phyloP scores from a whole-genome alignment of 805 yeast genomes.

The Ogataea ganodermae region DNA sequence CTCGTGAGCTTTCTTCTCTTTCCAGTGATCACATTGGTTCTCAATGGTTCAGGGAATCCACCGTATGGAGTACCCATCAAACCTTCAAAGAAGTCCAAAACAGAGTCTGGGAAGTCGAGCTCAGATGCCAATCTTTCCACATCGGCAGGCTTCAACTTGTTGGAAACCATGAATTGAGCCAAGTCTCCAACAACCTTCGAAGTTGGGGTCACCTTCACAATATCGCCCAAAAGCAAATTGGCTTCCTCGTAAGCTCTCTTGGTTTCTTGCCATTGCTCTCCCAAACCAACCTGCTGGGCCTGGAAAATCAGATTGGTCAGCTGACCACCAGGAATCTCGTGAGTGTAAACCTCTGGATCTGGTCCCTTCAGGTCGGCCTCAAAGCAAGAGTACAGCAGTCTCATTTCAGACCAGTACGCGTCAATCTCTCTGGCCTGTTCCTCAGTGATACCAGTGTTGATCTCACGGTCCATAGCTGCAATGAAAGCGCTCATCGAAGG shows the following conservation, averaged over 20 bases:
- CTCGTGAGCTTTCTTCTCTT: constrained; percentile 86
- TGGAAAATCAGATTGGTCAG: constrained; percentile 97
- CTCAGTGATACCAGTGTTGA: constrained; percentile 71
- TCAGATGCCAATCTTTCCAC: constrained; percentile 84
- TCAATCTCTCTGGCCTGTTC: constrained; percentile 79
- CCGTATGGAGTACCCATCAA: constrained; percentile 99
- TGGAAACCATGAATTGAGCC: constrained; percentile 99
- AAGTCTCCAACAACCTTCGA: constrained; percentile 99
- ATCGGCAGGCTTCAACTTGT: constrained; percentile 83
- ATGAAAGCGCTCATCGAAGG: constrained; percentile 92
- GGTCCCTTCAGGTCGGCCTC: constrained; percentile 99
- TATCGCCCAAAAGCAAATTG: constrained; percentile 87
- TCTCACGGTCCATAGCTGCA: constrained; percentile 87
- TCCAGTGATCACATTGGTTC: constrained; percentile 86
- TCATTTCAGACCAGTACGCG: constrained; percentile 98
- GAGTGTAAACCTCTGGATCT: constrained; percentile 97
- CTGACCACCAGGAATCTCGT: constrained; percentile 99
- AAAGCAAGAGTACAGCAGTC: constrained; percentile 92
- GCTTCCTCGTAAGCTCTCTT: constrained; percentile 93
- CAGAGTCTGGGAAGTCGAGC: constrained; percentile 98
- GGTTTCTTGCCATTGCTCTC: constrained; percentile 95
- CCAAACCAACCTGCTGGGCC: constrained; percentile 98
- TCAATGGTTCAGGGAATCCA: constrained; percentile 99
- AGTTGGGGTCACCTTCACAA: constrained; percentile 98
- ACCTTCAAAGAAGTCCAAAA: constrained; percentile 97